These are phyloP conservation scores for Berkeleyomyces rouxiae DNA, from an alignment of 2,329 filamentous ascomycete species.

Conservation along the genomic window DNA sequence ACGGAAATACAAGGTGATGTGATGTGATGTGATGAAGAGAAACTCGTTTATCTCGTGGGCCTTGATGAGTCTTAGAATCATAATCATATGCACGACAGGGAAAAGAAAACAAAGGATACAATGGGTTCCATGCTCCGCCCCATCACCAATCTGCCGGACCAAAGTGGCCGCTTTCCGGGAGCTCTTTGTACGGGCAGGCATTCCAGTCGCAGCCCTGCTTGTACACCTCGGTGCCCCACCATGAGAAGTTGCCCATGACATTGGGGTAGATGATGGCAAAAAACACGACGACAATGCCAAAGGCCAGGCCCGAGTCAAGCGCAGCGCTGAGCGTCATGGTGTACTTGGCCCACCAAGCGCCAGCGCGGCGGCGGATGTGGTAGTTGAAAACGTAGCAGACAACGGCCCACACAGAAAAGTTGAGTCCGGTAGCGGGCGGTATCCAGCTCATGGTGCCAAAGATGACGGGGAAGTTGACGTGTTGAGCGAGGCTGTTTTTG, in stretches of 20 bases:
- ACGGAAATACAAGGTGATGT: neutral
- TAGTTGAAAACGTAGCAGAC: conserved; percentile 79
- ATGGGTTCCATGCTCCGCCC: neutral
- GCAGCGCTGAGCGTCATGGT: conserved; percentile 78
- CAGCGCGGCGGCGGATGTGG: conserved; percentile 49
- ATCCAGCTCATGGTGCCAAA: conserved; percentile 78
- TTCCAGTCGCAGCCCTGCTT: conserved; percentile 75
- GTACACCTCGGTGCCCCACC: conserved; percentile 82
- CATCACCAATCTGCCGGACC: conserved; percentile 43
- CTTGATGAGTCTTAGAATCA: too few species aligned
- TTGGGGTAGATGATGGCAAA: conserved; percentile 76
- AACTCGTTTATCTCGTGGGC: too few species aligned
- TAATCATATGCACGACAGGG: too few species aligned
- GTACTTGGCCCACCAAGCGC: conserved; percentile 78
- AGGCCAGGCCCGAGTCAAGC: conserved; percentile 66
- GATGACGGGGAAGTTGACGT: conserved; percentile 67
- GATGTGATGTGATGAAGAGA: too few species aligned
- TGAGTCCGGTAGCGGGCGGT: conserved; percentile 69
- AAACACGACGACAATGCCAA: conserved; percentile 69
- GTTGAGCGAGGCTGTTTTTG: conserved; percentile 48
- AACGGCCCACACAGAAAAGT: conserved; percentile 74
- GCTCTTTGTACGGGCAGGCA: conserved; percentile 52
- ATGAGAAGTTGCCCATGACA: conserved; percentile 53
- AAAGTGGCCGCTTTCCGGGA: conserved; percentile 48
- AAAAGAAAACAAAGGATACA: neutral